Evolutionary conservation across 179 eudicot species (phyloP), one percentile per base, ranked within the genome.

Genomic region (Patellifolia procumbens): DNA sequence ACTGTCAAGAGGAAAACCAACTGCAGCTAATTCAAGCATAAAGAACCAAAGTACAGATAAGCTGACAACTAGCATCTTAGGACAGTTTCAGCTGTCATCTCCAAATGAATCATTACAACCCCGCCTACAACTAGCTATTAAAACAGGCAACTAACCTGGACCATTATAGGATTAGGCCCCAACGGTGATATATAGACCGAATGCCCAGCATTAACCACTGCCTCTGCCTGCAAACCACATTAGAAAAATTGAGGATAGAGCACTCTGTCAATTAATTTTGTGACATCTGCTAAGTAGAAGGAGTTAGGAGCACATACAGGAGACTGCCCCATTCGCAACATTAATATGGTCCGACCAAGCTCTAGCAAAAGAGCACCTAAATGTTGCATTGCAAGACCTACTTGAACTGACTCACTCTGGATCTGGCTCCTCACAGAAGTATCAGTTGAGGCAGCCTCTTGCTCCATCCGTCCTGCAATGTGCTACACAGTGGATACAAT

Each of bases 141-240:
- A 32, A 72, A 6, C 0, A 68, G 60, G 4, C 58, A 72, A 83
- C 87, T 70, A 81, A 96, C 99, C 98, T 96, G 99, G 63, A 89
- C 99, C 99, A 96, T 96, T 62, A 96, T 80, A 59, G 98, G 99
- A 85, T 93, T 93, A 17, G 99, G 99, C 72, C 98, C 97, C 0
- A 89, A 83, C 46, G 96, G 87, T 56, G 99, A 93, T 78, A 96
- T 90, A 71, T 96, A 96, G 68, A 96, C 96, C 49, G 99, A 94
- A 75, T 91, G 99, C 26, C 99, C 99, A 76, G 98, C 86, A 85
- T 88, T 89, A 34, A 96, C 91, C 76, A 77, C 90, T 48, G 91
- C 91, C 70, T 93, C 96, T 64, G 85, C 96, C 99, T 96, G 89
- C 86, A 86, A 81, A 28, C 60, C 19, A 29, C 61, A 59, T 39